Percentiles rank a stretch among this genome's conserved stretches.
Evolutionary conservation across 495 filamentous ascomycete species (phyloP).

Genomic region (Trichoderma erinaceum): DNA sequence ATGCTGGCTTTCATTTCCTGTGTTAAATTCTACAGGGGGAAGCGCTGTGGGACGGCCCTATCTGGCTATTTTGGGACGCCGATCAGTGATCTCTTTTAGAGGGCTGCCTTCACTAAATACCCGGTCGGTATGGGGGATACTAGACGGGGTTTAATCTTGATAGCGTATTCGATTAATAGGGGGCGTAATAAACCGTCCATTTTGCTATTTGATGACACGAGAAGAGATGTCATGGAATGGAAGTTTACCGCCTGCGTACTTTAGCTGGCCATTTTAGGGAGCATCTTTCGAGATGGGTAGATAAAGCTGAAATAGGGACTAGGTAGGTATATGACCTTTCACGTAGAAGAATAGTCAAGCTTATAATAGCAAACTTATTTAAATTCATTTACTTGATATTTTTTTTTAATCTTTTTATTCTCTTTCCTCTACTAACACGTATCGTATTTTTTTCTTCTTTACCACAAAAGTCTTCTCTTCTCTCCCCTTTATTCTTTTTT

Average conservation of each 20-base stretch:
- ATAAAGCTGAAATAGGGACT: too few species aligned
- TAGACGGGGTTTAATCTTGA: neutral
- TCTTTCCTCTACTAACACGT: neutral
- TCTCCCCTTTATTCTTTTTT: neutral
- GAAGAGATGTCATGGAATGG: too few species aligned
- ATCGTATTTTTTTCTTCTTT: neutral
- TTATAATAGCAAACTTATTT: neutral
- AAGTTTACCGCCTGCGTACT: too few species aligned
- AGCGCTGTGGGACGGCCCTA: neutral
- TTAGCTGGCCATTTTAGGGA: too few species aligned
- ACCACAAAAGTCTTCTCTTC: neutral
- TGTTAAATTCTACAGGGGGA: neutral
- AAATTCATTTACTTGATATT: neutral
- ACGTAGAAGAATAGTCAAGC: too few species aligned
- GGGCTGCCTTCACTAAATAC: neutral
- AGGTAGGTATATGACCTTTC: too few species aligned
- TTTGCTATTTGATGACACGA: too few species aligned
- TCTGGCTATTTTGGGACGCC: neutral
- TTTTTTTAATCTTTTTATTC: neutral
- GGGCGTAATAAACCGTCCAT: too few species aligned
- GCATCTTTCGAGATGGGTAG: too few species aligned
- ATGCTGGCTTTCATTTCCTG: neutral
- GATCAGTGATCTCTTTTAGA: neutral
- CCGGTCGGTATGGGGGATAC: neutral
- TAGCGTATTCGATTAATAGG: too few species aligned